Base-by-base conservation (phyloP, 495 filamentous ascomycete genomes). In the Trichoderma erinaceum region DNA sequence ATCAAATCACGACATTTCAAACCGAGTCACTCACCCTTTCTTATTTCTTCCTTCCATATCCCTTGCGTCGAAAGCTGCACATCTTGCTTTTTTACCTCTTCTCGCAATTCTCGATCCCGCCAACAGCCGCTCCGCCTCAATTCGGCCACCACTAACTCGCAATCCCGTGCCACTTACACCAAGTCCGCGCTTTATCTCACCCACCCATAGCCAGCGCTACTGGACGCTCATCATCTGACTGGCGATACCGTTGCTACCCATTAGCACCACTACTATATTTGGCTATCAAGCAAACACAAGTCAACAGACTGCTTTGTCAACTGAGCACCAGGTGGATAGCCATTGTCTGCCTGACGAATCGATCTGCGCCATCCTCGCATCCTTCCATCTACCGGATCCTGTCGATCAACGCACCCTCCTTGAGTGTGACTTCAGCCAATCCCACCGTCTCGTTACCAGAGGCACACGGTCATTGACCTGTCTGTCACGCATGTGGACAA, bases 151-250 rank as follows among this genome's bases (percentile, higher is more conserved):
- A 32, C 56, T 35, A 61, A 21, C 15, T 25, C 56, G 11, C 1
- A 29, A 61, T 61, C 56, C 56, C 56, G 56, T 61, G 56, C 56
- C 56, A 61, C 56, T 61, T 61, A 61, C 56, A 61, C 56, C 25
- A 61, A 58, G 21, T 38, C 35, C 50, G 23, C n/a, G 0, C 50
- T 58, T 21, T 21, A 7, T 12, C 16, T 25, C 11, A 61, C 25
- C 56, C 56, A 61, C 29, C 56, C 12, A 11, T 16, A n/a, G 21
- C 50, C 56, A 21, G 56, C 44, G 44, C 44, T 48, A 16, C 44
- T 48, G 12, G 56, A 23, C 21, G n/a, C n/a, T 58, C 21, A 58
- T 32, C 56, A 61, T 61, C 56, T 61, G 56, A 61, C 56, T 21
- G 25, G 27, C 27, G 27, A 61, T 61, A 61, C 56, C 23, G 8